Evolutionary conservation across 495 filamentous ascomycete species (phyloP), one percentile per base, ranked within the genome.

Genomic region (Sordaria brevicollis): DNA sequence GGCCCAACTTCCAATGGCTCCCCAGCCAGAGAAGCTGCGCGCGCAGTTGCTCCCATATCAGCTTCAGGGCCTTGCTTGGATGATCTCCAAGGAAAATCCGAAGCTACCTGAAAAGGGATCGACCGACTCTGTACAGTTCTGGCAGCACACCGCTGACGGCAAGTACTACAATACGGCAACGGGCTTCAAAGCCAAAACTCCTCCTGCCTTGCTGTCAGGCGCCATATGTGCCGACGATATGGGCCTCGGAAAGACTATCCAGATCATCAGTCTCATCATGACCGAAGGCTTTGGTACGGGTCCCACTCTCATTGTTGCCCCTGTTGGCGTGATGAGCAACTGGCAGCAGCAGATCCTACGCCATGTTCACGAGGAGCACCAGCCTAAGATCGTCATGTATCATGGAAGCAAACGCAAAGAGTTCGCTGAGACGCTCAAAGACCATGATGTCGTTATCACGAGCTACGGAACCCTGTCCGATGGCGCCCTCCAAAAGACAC

Each of bases 211-310:
- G 21, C 87, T 90, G 1, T 91, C 89, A 72, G 94, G 94, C 57
- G 94, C 93, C 37, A 92, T 97, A 36, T 82, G 97, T 13, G 92
- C 92, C 31, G 94, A 97, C 77, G 94, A 97, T 72, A 97, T 97
- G 94, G 94, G 94, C 4, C 82, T 97, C 6, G 94, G 94, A 15
- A 97, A 98, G 79, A 97, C 94, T 1, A 84, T 97, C 7, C 92
- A 97, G 77, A 87, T 93, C 41, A 95, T 97, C 69, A 90, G 91
- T 67, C 76, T 96, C 35, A 91, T 97, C 49, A 78, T 93, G 71
- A 86, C 89, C 7, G 83, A 80, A 17, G 85, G 83, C 4, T 76
- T 83, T 21, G 87, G 86, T 15, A 83, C 85, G 25, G 49, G 49
- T 13, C 25, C 49, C 17, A 95, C 93, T 5, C 82, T 97, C 35